Evolutionary conservation across 805 yeast genomes (phyloP), one percentile per base, ranked within the genome.

Genomic region (Danielia oregonensis): DNA sequence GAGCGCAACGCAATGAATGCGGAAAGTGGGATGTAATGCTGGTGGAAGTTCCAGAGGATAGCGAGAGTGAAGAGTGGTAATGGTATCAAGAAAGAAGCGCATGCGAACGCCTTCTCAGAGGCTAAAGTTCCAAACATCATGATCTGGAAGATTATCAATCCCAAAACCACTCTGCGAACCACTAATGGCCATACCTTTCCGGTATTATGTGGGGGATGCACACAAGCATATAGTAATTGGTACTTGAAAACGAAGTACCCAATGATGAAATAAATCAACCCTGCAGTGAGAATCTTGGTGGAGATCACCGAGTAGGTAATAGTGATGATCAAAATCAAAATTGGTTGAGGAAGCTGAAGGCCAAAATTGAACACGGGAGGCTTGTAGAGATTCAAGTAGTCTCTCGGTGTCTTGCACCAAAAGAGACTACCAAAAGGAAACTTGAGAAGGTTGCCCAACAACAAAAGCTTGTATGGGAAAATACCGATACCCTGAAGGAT

Each of bases 311-410:
- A 84, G 64, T 91, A 91, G 18, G 88, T 79, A 39, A 91, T 68
- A 4, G 94, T 83, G 32, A 91, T 86, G 34, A 89, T 81, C 35
- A 91, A 73, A 24, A 91, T 82, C 44, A 93, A 67, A 36, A 91
- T 72, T 5, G 97, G 96, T 52, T 86, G 96, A 0, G 98, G 98
- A 37, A 91, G 68, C 48, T 85, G 86, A 22, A 93, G 61, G 0
- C 97, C 97, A 55, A 89, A 89, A 56, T 88, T 86, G 68, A 91
- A 87, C 11, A 77, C 72, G n/a, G 95, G 95, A 0, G 98, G 97
- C 46, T 78, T 82, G 63, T 85, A 84, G 18, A 87, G 61, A 24
- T 78, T 74, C 44, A 79, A 73, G 50, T 76, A 78, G 48, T 89
- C 95, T 47, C 97, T 67, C 9, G 97, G 95, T 0, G 96, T 86